Evolutionary conservation across 176 grass and related monocot genomes (phyloP).

Genomic region (Cenchrus fungigraminus): DNA sequence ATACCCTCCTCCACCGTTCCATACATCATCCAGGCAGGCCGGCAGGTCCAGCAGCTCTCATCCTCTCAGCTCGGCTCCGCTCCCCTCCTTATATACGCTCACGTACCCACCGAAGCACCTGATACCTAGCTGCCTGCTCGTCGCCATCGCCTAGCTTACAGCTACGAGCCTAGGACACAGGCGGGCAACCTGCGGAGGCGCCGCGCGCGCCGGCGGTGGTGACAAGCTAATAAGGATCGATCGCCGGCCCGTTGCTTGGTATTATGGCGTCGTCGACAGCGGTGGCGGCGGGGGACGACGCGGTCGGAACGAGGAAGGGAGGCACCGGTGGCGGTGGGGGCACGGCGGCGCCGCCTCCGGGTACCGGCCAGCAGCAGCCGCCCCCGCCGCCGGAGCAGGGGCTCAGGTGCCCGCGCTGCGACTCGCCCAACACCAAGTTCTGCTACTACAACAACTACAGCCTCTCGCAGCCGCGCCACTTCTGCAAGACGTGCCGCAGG

Average conservation of each 20-base stretch:
- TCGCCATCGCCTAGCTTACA: not conserved
- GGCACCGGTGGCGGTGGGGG: not conserved
- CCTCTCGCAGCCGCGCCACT: slow-evolving; percentile 90
- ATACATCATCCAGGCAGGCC: not conserved
- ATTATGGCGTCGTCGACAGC: slow-evolving; percentile 43
- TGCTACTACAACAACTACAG: slow-evolving; percentile 99
- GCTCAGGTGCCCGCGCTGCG: slow-evolving; percentile 84
- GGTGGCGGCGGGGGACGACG: slow-evolving; percentile 28
- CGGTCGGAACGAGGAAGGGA: slow-evolving; percentile 25
- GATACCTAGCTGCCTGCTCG: slow-evolving; percentile 11
- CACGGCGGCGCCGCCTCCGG: not conserved
- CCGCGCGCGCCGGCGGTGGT: not conserved
- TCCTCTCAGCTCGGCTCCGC: not conserved
- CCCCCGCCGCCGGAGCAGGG: slow-evolving; percentile 59
- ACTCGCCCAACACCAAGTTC: slow-evolving; percentile 98
- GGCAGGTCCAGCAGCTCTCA: too few species aligned
- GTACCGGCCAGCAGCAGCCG: not conserved
- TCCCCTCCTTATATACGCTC: slow-evolving; percentile 41
- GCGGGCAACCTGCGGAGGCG: too few species aligned
- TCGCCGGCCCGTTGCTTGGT: not conserved
- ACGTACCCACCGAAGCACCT: slow-evolving; percentile 33
- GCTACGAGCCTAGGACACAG: not conserved
- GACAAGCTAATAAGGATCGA: not conserved
- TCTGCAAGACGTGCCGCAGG: slow-evolving; percentile 93
- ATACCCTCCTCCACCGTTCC: slow-evolving; percentile 72